Evolutionary conservation across 2,329 filamentous ascomycete species (phyloP), one percentile per base, ranked within the genome.

Genomic region (Alternaria panax): DNA sequence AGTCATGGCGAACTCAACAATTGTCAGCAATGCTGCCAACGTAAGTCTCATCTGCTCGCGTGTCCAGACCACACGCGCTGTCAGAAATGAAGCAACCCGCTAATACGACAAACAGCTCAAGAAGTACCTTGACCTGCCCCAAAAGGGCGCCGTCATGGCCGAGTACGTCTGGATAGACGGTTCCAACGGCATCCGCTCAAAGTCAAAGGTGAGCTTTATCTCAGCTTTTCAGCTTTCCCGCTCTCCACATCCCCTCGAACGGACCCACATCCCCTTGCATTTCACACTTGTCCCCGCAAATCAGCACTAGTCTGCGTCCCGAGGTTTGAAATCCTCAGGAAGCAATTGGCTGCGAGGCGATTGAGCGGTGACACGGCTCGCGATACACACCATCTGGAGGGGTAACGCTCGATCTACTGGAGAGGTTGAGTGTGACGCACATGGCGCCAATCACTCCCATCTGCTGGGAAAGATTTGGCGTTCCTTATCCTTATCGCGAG

Each of bases 101-200:
- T 76, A 71, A 75, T 57, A 47, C 57, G 54, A 54, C 27, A 60
- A 63, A 36, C 81, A 97, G 92, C 89, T 97, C 80, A 84, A 90
- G 81, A 97, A 97, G 83, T 98, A 94, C 87, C 88, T 95, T 83
- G 85, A 85, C 76, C 91, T 98, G 75, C 90, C 93, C 80, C 94
- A 98, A 85, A 92, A 90, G 80, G 93, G 93, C 80, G 84, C 83
- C 73, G 85, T 96, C 78, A 95, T 97, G 82, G 94, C 93, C 77
- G 94, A 97, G 84, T 97, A 97, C 83, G 89, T 97, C 85, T 97
- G 94, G 94, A 90, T 97, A 79, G 93, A 97, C 78, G 85, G 91
- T 68, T 81, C 83, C 68, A 93, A 93, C 79, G 90, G 90, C 75
- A 87, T 92, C 72, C 93, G 95, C 75, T 97, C 93, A 79, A 99